Conservation (phyloP, 768 basidiomycete species). For the Astraeus odoratus region DNA sequence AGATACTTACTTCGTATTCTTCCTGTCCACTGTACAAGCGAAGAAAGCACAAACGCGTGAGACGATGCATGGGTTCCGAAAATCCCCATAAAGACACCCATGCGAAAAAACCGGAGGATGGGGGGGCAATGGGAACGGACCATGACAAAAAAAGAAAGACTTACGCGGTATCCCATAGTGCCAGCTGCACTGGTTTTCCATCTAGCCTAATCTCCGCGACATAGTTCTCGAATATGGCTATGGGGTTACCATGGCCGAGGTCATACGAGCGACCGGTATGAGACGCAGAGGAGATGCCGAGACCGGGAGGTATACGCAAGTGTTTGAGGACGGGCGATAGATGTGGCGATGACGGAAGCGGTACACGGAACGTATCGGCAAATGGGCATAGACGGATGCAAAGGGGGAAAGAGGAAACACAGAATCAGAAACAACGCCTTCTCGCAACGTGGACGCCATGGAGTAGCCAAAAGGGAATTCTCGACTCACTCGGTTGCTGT, state of each 20-base stretch:
- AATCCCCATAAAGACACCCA: neutral
- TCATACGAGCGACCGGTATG: neutral
- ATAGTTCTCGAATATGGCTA: slow-evolving; percentile 97
- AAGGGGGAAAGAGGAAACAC: neutral
- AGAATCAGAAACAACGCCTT: neutral
- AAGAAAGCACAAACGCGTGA: neutral
- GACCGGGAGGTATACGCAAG: no score
- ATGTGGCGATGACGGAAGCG: neutral
- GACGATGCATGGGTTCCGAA: no score
- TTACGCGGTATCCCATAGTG: slow-evolving; percentile 98
- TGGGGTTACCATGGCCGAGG: no score
- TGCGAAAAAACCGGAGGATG: neutral
- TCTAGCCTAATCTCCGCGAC: slow-evolving; percentile 97
- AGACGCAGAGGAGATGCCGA: no score
- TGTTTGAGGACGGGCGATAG: neutral
- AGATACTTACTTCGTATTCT: slow-evolving; percentile 80
- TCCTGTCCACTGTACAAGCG: slow-evolving; percentile 75
- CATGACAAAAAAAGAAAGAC: slow-evolving; percentile 27
- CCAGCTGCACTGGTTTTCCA: slow-evolving; percentile 94
- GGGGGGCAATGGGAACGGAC: no score
- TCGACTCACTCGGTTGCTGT: slow-evolving; percentile 44
- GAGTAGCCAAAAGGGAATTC: neutral
- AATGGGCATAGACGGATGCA: no score
- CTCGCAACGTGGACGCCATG: neutral
- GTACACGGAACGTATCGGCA: no score